Base-by-base conservation (phyloP, 2,329 filamentous ascomycete species). In the Penicillium aurantiogriseum region DNA sequence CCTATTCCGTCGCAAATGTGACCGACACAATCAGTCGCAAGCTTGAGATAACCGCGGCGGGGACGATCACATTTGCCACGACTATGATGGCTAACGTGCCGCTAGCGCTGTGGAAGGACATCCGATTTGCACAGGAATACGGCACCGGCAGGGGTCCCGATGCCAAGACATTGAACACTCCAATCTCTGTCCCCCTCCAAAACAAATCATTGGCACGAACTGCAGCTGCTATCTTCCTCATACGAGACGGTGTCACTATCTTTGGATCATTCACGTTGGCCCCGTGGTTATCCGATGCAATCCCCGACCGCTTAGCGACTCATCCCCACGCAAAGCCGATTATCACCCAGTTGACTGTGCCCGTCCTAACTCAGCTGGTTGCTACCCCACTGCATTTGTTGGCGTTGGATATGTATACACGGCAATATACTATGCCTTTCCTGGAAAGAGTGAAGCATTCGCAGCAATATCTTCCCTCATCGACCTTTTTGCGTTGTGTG, bases 371-470 rank as follows among this genome's bases (percentile, higher is more conserved):
- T 10, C 92, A 96, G 77, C 64, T 94, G 19, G 63, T 91, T 31
- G 90, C 86, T 54, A 96, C 92, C 6, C 92, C 92, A 2, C 73
- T 95, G 65, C 92, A 96, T 76, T 76, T 96, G 51, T 81, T 93
- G n/a, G 92, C 91, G 0, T 72, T 96, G 63, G 91, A 96, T 74
- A 65, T 95, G 58, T 96, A 95, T 72, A 95, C 95, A 33, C 54
- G 63, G 17, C 64, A 65, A 19, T 51, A 61, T 43, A 35, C 42
- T 11, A 51, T 65, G 5, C 72, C 79, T 1, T 80, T 82, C 70
- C 69, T 71, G 23, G 83, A 89, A 21, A 77, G 92, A 15, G 81
- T 84, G 71, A 69, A 74, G 0, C 81, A 84, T 50, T 83, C 96
- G 8, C 78, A 83, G 60, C 81, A 82, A 63, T 90, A 93, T 71